Percentiles rank a stretch among this genome's conserved stretches.
phyloP scores from a whole-genome alignment of 2,329 filamentous ascomycete genomes.

The Simplicillium sp. region DNA sequence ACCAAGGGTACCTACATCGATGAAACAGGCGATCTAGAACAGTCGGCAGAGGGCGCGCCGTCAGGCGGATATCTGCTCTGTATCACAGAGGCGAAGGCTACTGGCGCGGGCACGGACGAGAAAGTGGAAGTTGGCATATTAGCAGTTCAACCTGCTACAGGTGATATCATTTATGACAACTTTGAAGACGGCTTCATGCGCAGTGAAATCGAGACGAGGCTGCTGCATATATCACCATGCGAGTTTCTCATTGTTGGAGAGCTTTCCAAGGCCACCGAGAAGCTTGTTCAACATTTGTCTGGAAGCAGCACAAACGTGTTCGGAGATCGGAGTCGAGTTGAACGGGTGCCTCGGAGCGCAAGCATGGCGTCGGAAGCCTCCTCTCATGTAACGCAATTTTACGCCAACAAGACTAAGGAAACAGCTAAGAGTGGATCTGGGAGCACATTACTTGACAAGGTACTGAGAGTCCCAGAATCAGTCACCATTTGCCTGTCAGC shows the following conservation, averaged over 20 bases:
- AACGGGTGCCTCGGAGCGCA: conserved; percentile 65
- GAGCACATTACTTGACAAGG: conserved; percentile 68
- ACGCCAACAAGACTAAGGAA: conserved; percentile 72
- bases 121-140: conserved; percentile 87
- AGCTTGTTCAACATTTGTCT: conserved; percentile 81
- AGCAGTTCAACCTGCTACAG: conserved; percentile 90
- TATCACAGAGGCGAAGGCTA: conserved; percentile 77
- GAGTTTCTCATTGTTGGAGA: conserved; percentile 91
- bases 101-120: conserved; percentile 76
- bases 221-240: conserved; percentile 90
- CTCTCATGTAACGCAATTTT: conserved; percentile 87
- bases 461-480: conserved; percentile 73
- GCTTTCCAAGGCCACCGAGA: conserved; percentile 83
- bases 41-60: conserved; percentile 35
- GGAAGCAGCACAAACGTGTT: conserved; percentile 87
- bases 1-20: conserved; percentile 98
- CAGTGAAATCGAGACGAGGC: conserved; percentile 87
- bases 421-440: conserved; percentile 45
- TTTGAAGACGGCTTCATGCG: conserved; percentile 98
- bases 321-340: conserved; percentile 80
- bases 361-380: conserved; percentile 77
- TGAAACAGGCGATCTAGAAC: conserved; percentile 73
- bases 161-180: conserved; percentile 89
- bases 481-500: conserved; percentile 89
- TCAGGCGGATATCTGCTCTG: conserved; percentile 85